Conservation (phyloP, 768 basidiomycete genomes). For the Clathrus columnatus region DNA sequence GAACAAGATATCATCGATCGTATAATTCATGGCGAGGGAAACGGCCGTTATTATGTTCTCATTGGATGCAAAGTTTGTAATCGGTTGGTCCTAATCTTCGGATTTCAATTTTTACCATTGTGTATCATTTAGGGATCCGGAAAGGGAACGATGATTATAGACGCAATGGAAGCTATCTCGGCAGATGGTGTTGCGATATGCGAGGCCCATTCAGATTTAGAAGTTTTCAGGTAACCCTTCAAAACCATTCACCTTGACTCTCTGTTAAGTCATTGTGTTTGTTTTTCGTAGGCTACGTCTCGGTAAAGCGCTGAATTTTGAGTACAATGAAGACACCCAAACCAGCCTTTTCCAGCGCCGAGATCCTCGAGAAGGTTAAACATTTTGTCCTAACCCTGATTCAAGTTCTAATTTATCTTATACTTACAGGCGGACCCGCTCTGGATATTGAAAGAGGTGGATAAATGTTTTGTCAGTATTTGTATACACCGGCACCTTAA, state of each 20-base stretch:
- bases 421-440: conserved; percentile 51
- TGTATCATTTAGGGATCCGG: conserved; percentile 50
- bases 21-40: conserved; percentile 66
- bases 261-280: neutral
- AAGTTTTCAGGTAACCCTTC: conserved; percentile 50
- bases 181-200: conserved; percentile 70
- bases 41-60: conserved; percentile 67
- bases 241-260: neutral
- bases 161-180: conserved; percentile 64
- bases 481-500: too few relatives aligned
- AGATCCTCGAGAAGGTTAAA: conserved; percentile 72
- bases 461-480: conserved; percentile 8
- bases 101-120: neutral
- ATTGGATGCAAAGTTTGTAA: conserved; percentile 62
- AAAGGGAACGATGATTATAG: conserved; percentile 77
- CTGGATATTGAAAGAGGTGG: conserved; percentile 78
- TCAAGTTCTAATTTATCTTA: neutral
- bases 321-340: conserved; percentile 79
- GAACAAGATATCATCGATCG: conserved; percentile 72
- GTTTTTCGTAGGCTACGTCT: conserved; percentile 50
- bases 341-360: conserved; percentile 71
- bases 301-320: conserved; percentile 80
- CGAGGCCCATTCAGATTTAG: conserved; percentile 79
- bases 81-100: conserved; percentile 4
- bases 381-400: conserved; percentile 10